Evolutionary conservation across 441 rosid species (phyloP).

Genomic region (Francoa sonchifolia): DNA sequence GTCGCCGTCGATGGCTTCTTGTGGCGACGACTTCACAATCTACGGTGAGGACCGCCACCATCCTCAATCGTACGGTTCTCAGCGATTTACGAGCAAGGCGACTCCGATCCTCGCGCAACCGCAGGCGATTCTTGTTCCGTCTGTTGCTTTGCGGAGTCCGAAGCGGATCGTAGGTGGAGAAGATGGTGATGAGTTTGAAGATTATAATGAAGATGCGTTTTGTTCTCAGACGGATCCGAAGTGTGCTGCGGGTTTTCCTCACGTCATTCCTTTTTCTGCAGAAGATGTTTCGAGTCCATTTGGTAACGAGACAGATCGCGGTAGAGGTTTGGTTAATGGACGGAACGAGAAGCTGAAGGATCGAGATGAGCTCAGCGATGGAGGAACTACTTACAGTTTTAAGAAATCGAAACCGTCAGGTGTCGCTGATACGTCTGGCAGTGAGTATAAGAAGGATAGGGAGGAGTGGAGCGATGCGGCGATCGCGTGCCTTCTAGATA

Average conservation of each 20-base stretch:
- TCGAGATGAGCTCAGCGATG: constrained; percentile 20
- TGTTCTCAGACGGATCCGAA: not conserved
- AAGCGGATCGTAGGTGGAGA: constrained; percentile 9
- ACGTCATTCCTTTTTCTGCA: constrained; percentile 16
- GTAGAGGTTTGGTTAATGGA: constrained; percentile 5
- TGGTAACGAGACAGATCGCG: constrained; percentile 11
- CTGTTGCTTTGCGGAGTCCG: constrained; percentile 7
- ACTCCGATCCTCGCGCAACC: constrained; percentile 9
- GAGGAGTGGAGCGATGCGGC: constrained; percentile 96
- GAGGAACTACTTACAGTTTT: constrained; percentile 12
- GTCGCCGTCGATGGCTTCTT: constrained; percentile 22
- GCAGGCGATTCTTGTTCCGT: constrained; percentile 4
- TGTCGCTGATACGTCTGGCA: constrained; percentile 3
- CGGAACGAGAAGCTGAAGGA: constrained; percentile 15
- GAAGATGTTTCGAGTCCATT: constrained; percentile 14
- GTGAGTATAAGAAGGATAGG: constrained; percentile 47
- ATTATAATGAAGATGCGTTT: constrained; percentile 6
- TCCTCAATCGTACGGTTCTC: constrained; percentile 8
- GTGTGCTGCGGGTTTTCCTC: constrained; percentile 11
- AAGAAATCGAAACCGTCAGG: constrained; percentile 11
- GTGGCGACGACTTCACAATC: constrained; percentile 20
- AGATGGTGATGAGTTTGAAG: constrained; percentile 8
- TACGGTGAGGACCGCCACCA: constrained; percentile 13
- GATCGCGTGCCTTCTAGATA: constrained; percentile 37
- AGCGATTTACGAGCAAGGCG: constrained; percentile 4